These are phyloP conservation scores for Hamigera avellanea DNA, from an alignment of 495 filamentous ascomycete genomes.

Conservation along the genomic window DNA sequence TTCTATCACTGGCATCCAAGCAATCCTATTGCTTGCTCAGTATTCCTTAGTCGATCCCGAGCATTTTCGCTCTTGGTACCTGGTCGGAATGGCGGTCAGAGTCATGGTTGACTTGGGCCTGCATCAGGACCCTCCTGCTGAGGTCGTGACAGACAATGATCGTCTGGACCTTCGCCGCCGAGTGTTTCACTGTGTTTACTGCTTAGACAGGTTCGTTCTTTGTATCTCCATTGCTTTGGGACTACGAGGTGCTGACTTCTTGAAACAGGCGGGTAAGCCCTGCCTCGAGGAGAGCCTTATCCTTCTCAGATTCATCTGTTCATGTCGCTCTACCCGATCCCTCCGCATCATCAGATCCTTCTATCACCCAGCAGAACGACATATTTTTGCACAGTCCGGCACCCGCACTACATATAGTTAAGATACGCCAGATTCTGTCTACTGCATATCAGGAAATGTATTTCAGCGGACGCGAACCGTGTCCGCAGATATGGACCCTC, in stretches of 20 bases:
- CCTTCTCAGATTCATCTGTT: slow-evolving; percentile 81
- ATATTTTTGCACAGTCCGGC: slow-evolving; percentile 39
- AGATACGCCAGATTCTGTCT: slow-evolving; percentile 67
- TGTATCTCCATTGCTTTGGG: neutral
- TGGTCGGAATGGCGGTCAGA: slow-evolving; percentile 77
- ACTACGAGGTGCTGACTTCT: neutral
- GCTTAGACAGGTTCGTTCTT: slow-evolving; percentile 60
- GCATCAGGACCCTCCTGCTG: slow-evolving; percentile 75
- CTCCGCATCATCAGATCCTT: slow-evolving; percentile 18
- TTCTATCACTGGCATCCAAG: slow-evolving; percentile 70
- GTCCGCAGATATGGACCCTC: slow-evolving; percentile 52
- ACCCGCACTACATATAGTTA: slow-evolving; percentile 52
- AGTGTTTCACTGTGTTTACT: slow-evolving; percentile 79
- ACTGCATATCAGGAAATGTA: slow-evolving; percentile 73
- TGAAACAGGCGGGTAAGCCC: slow-evolving; percentile 59
- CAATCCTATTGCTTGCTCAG: slow-evolving; percentile 69
- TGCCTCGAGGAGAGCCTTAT: slow-evolving; percentile 70
- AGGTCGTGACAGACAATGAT: slow-evolving; percentile 44
- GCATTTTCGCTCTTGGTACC: slow-evolving; percentile 83
- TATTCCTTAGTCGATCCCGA: slow-evolving; percentile 81
- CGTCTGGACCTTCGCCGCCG: slow-evolving; percentile 64
- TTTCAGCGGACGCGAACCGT: slow-evolving; percentile 51
- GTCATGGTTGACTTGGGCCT: slow-evolving; percentile 78
- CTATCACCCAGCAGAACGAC: slow-evolving; percentile 24
- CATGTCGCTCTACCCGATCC: slow-evolving; percentile 49